Base-by-base conservation (phyloP, 768 basidiomycete genomes). In the Paxillus involutus region DNA sequence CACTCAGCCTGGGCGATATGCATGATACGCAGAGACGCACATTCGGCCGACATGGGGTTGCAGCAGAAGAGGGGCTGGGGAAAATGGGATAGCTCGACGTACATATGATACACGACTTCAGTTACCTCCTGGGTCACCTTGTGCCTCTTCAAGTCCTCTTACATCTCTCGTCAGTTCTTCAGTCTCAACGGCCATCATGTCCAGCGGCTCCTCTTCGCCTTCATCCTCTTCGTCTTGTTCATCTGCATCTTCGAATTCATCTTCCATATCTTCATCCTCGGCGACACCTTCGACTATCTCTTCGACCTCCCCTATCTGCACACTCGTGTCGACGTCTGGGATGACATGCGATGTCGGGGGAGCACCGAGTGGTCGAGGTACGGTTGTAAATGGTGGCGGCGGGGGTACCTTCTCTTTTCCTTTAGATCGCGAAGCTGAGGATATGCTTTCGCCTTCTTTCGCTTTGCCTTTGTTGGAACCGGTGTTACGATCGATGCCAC, bases 101-200 rank as follows among this genome's bases (percentile, higher is more conserved):
- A 55, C 50, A 49, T 44, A 41, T 32, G 48, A 26, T 47, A 46
- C 44, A 47, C 21, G 30, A 33, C 29, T 14, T 61, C 40, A 59
- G 17, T 55, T 60, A 7, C 62, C 57, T 39, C 32, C 52, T 35
- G 56, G 55, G 4, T 51, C 53, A 29, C 39, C 51, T 13, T 13
- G 12, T 14, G 35, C 49, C 1, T 70, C 71, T 2, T 79, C 79
- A 29, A 77, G 59, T 11, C 71, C 75, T 35, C 59, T 57, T 0
- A 67, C 66, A 62, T 82, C 80, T 50, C 47, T 66, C 53, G 50
- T 62, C 35, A 77, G 41, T 53, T 79, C 80, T 41, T 77, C 73
- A n/a, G 73, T 62, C 53, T 83, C 80, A 9, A 80, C 54, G 5
- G 71, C 71, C 59, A 78, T 72, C 37, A 68, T 54, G 55, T 85